Percentiles rank a stretch among this genome's conserved stretches.
Evolutionary conservation across 306 rosid species (phyloP).

Genomic region (Crotalaria pallida): DNA sequence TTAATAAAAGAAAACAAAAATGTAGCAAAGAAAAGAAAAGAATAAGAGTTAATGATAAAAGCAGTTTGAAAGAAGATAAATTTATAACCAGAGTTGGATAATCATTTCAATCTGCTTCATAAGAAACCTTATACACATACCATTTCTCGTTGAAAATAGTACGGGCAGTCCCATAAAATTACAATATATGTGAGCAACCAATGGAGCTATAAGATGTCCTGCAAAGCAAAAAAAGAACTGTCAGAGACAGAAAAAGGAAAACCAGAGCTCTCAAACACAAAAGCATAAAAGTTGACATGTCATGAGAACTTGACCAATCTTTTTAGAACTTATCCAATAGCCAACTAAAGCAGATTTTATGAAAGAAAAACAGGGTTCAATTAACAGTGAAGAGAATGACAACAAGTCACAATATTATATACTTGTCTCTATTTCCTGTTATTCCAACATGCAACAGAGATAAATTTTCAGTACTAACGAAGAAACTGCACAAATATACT

Average conservation of each 20-base stretch:
- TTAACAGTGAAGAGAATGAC: slow-evolving; percentile 14
- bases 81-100: neutral
- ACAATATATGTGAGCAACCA: slow-evolving; percentile 78
- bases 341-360: neutral
- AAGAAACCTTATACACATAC: slow-evolving; percentile 37
- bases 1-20: neutral
- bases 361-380: slow-evolving; percentile 1
- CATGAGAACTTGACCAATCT: slow-evolving; percentile 2
- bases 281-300: neutral
- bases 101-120: neutral
- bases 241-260: neutral
- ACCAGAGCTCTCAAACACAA: neutral
- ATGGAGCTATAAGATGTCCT: slow-evolving; percentile 84
- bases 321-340: neutral
- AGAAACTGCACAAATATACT: neutral
- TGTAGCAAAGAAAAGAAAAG: neutral
- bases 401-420: neutral
- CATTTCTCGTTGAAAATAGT: slow-evolving; percentile 49
- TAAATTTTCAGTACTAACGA: neutral
- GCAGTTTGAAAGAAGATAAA: neutral
- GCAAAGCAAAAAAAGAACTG: slow-evolving; percentile 26
- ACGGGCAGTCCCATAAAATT: slow-evolving; percentile 89
- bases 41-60: neutral
- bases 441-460: slow-evolving; percentile 1
- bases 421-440: neutral